Percentiles rank a stretch among this genome's conserved stretches.
Conservation (phyloP, 495 filamentous ascomycete species). For the Talaromyces ruber region DNA sequence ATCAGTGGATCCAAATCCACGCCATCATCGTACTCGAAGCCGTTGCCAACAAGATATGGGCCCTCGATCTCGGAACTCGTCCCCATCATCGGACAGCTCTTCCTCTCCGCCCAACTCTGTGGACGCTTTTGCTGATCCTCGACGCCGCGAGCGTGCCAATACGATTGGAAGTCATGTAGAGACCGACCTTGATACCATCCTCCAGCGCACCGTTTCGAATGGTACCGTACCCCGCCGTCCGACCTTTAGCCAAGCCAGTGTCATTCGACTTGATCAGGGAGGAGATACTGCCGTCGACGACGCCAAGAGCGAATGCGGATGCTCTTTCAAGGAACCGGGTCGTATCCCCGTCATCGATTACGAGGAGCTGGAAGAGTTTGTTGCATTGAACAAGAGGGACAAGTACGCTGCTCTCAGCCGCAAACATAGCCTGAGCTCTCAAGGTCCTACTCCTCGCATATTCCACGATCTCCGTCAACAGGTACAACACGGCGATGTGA, state of each 20-base stretch:
- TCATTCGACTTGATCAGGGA: constrained; percentile 30
- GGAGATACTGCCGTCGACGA: constrained; percentile 33
- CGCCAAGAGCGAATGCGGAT: constrained; percentile 84
- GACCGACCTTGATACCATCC: constrained; percentile 49
- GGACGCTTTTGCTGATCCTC: constrained; percentile 83
- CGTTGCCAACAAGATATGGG: constrained; percentile 35
- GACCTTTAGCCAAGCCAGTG: constrained; percentile 53
- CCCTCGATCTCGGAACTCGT: constrained; percentile 41
- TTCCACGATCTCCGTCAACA: constrained; percentile 57
- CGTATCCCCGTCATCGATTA: constrained; percentile 69
- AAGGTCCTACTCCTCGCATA: constrained; percentile 38
- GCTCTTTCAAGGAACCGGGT: constrained; percentile 42
- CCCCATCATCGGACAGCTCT: constrained; percentile 51
- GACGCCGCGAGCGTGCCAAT: constrained; percentile 57
- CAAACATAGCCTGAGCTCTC: constrained; percentile 45
- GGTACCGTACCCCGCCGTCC: constrained; percentile 53
- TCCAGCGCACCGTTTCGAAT: constrained; percentile 65
- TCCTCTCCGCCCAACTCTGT: constrained; percentile 92
- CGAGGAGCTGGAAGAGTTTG: constrained; percentile 80
- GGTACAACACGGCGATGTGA: constrained; percentile 17
- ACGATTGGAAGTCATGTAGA: constrained; percentile 52
- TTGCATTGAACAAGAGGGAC: constrained; percentile 49
- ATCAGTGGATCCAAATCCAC: constrained; percentile 28
- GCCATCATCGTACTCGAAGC: constrained; percentile 27
- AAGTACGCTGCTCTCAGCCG: constrained; percentile 25